Base-by-base conservation (phyloP, 257 asterid species). In the Fraxinus pennsylvanica region DNA sequence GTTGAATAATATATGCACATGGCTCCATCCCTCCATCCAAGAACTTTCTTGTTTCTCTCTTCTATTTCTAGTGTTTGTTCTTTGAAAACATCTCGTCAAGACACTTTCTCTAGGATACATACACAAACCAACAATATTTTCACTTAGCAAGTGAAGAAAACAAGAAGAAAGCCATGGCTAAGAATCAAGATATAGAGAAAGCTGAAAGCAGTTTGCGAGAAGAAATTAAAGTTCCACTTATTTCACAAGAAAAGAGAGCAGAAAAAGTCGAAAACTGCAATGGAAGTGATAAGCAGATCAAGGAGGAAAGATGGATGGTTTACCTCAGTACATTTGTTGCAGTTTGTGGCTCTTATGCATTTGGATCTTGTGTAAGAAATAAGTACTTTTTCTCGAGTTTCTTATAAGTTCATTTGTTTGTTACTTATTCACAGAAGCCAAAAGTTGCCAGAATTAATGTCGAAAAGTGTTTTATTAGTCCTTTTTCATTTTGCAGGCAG, bases 261-360 rank as follows among this genome's bases (percentile, higher is more conserved):
- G 79, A 25, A 38, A 45, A 36, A 0, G 30, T 59, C 30, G 72
- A 57, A n/a, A 21, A 74, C 12, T 33, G 50, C 67, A 82, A 50
- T 30, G 79, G 75, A 25, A 84, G 57, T 52, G 82, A 78, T 73
- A 80, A 79, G 17, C 47, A 73, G 74, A 52, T 39, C 85, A 84
- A 86, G 68, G 96, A 90, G 76, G 86, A 87, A 3, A 87, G 91
- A 78, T 89, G 83, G 86, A 91, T 95, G 98, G 90, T 93, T 61
- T 93, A 90, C 78, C 82, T 93, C 78, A 88, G 85, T 69, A 95
- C 98, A 22, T 85, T 89, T 22, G 91, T 93, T 35, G 97, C 97
- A 29, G 94, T 91, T 59, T 96, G 98, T 74, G 98, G 99, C 36
- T 91, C 98, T 45, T 96, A 83, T 66, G 88, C 94, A 17, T 96